Evolutionary conservation across 2,329 filamentous ascomycete species (phyloP).

Genomic region (Paecilomyces fulvus): DNA sequence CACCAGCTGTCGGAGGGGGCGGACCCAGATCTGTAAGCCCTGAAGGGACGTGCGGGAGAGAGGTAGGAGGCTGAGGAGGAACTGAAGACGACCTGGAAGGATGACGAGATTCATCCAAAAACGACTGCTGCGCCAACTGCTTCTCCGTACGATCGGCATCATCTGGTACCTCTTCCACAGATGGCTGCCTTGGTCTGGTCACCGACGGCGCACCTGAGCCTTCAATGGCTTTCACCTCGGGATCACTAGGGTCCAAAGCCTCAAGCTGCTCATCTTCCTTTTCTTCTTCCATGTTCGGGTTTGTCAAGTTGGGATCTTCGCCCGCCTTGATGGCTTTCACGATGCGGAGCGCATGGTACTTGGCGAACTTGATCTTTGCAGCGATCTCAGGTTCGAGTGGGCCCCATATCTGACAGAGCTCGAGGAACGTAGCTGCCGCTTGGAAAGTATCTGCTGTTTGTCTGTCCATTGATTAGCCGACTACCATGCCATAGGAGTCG

Average conservation of each 20-base stretch:
- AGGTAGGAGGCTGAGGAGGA: slow-evolving; percentile 19
- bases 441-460: slow-evolving; percentile 92
- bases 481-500: neutral
- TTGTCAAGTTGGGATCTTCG: slow-evolving; percentile 84
- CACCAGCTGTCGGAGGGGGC: slow-evolving; percentile 15
- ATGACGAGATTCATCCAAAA: slow-evolving; percentile 43
- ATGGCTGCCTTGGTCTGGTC: slow-evolving; percentile 41
- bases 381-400: slow-evolving; percentile 63
- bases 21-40: slow-evolving; percentile 3
- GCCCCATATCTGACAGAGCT: slow-evolving; percentile 79
- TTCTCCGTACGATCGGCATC: slow-evolving; percentile 43
- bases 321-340: slow-evolving; percentile 83
- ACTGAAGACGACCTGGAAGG: slow-evolving; percentile 38
- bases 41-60: slow-evolving; percentile 16
- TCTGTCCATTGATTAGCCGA: slow-evolving; percentile 35
- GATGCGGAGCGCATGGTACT: slow-evolving; percentile 90
- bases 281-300: slow-evolving; percentile 58
- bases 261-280: slow-evolving; percentile 38
- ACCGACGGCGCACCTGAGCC: slow-evolving; percentile 35
- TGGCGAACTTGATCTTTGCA: slow-evolving; percentile 90
- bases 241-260: slow-evolving; percentile 54
- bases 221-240: slow-evolving; percentile 52
- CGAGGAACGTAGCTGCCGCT: slow-evolving; percentile 85
- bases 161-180: slow-evolving; percentile 54
- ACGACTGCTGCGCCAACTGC: slow-evolving; percentile 39